These are phyloP conservation scores for Symmetrospora coprosmae DNA, from an alignment of 768 basidiomycete genomes.

Conservation along the genomic window DNA sequence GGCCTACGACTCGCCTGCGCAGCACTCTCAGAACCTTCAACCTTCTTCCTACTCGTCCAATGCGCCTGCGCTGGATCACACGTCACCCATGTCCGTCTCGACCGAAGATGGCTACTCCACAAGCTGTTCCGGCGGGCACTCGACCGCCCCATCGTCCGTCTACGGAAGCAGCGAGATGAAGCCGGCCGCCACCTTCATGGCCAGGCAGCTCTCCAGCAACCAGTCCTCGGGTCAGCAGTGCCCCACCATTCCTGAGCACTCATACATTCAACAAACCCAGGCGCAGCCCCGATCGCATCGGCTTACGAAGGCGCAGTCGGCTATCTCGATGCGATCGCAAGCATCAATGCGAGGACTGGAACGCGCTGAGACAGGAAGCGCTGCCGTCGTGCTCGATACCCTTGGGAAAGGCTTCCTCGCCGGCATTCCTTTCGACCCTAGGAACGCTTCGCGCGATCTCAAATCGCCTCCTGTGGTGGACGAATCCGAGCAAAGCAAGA, in stretches of 20 bases:
- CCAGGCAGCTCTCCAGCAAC: background rate
- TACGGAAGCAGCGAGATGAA: background rate
- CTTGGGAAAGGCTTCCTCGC: conserved; percentile 31
- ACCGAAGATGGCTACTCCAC: background rate
- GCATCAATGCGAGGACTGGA: conserved; percentile 43
- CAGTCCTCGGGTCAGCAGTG: background rate
- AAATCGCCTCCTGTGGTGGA: conserved; percentile 33
- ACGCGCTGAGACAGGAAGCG: conserved; percentile 43
- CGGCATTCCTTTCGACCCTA: conserved; percentile 37
- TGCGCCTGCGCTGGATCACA: background rate
- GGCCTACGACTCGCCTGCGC: background rate
- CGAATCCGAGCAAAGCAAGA: conserved; percentile 17
- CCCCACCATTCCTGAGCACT: background rate
- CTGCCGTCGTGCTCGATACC: conserved; percentile 43
- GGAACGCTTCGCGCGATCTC: conserved; percentile 41
- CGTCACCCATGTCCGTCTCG: background rate
- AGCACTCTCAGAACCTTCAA: background rate
- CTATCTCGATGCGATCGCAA: conserved; percentile 29
- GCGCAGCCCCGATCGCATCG: conserved; percentile 7
- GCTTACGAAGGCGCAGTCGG: conserved; percentile 7
- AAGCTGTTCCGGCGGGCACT: background rate
- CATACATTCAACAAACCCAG: conserved; percentile 9
- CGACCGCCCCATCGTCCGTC: background rate
- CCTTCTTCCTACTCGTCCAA: background rate
- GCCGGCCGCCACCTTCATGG: background rate